Conservation (phyloP, 768 basidiomycete genomes). For the Melanogaster broomeanus region DNA sequence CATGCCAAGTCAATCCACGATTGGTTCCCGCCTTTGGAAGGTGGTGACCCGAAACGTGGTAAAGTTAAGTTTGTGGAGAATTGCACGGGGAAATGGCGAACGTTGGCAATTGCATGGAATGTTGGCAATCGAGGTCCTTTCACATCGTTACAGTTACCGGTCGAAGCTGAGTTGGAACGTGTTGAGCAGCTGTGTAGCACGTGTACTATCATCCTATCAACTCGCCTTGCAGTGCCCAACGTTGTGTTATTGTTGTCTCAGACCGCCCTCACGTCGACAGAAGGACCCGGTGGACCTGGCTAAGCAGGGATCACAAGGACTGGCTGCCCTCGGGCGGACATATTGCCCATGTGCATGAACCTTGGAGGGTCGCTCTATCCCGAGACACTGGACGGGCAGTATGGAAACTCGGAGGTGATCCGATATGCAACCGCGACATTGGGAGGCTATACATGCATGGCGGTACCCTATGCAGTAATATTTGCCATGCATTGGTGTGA, state of each 20-base stretch:
- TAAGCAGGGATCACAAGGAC: not conserved
- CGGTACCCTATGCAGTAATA: not conserved
- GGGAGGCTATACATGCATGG: constrained; percentile 4
- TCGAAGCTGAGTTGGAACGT: constrained; percentile 19
- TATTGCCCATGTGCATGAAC: not conserved
- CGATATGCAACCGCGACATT: not conserved
- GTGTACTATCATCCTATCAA: constrained; percentile 12
- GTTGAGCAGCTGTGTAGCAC: constrained; percentile 17
- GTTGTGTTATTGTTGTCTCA: not conserved
- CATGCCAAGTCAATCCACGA: not conserved
- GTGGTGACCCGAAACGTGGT: constrained; percentile 3
- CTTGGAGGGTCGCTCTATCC: not conserved
- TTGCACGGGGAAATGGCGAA: constrained; percentile 10
- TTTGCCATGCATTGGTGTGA: not conserved
- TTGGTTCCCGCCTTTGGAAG: constrained; percentile 1
- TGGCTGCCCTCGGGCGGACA: not conserved
- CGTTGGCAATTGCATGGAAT: no score
- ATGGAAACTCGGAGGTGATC: not conserved
- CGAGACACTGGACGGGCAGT: not conserved
- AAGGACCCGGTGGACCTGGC: no score
- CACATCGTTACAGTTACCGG: constrained; percentile 20
- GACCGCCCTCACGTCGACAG: constrained; percentile 4
- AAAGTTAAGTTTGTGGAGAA: constrained; percentile 5
- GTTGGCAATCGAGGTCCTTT: constrained; percentile 11
- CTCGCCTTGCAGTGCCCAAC: no score